Base-by-base conservation (phyloP, 768 basidiomycete genomes). In the Scleroderma bovista region DNA sequence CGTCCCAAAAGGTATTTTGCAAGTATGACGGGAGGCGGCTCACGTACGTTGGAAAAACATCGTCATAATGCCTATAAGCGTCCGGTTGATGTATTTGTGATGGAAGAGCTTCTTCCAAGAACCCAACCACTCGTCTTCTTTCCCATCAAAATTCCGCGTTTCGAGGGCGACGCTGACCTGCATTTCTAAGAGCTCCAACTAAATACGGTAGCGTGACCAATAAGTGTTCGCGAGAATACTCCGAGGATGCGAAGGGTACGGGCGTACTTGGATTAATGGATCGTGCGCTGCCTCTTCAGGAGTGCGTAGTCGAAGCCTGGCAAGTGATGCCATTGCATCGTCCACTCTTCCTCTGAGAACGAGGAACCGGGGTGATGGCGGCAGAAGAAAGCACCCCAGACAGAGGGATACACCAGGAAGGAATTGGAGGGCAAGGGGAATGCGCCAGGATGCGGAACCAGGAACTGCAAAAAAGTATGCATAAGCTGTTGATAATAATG, bases 41-140 rank as follows among this genome's bases (percentile, higher is more conserved):
- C 16, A 67, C 82, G 36, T 55, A 88, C 88, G 89, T 66, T 92
- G 89, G 57, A 90, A 91, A 46, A 87, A 80, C 84, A 89, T 88
- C 56, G 89, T 78, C 60, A 81, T 65, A 8, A 88, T 71, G 3
- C 86, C 88, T 34, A 90, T 77, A 60, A 78, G 64, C 1, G 88
- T 90, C 31, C 87, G 74, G 47, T 74, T 69, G 15, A 79, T 66
- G 59, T 84, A 82, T 47, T 75, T 75, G 1, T 57, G 60, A 7
- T 66, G 66, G 49, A 86, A 83, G 9, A 91, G 70, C 22, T 70
- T 71, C 7, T 60, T 70, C 88, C 87, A 90, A 1, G 72, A 74
- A 42, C 47, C 44, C 45, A 51, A 36, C 50, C 47, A 40, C 29
- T 41, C 11, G 8, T 47, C 41, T 26, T 55, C 60, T 38, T 64